A percentile compares a stretch with the other conserved stretches of the same genome.
Conservation (phyloP, 345 rosid species). For the Syzygium aqueum region DNA sequence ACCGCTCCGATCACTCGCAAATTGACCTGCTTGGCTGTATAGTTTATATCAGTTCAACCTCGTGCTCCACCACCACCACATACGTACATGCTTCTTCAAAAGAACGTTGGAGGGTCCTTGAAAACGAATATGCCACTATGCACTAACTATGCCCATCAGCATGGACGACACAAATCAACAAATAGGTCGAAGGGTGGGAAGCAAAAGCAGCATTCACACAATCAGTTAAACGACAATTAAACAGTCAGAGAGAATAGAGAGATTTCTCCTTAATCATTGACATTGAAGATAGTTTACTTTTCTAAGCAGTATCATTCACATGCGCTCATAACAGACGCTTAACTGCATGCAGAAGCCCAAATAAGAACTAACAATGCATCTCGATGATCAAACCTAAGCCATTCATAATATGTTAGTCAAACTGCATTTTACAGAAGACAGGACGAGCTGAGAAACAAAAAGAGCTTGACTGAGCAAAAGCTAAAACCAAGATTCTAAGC, state of each 20-base stretch:
- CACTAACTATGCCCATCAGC: neutral
- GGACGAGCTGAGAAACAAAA: neutral
- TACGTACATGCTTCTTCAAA: neutral
- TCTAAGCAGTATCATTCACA: neutral
- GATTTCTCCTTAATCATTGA: neutral
- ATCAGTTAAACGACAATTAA: neutral
- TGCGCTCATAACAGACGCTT: neutral
- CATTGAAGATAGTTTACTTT: neutral
- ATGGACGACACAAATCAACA: neutral
- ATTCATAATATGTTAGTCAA: neutral
- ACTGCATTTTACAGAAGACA: neutral
- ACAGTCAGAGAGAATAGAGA: neutral
- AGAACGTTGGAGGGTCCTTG: neutral
- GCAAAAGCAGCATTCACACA: neutral
- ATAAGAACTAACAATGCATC: neutral
- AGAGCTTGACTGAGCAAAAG: neutral
- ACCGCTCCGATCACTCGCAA: neutral
- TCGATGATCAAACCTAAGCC: neutral
- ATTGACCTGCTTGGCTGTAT: neutral
- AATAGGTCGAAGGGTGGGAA: fast-evolving
- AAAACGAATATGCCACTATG: neutral
- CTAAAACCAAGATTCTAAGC: neutral
- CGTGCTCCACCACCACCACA: neutral
- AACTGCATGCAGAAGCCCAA: neutral
- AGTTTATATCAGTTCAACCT: neutral